phyloP scores from a whole-genome alignment of 805 yeast genomes.

The Candida nonsorbophila region DNA sequence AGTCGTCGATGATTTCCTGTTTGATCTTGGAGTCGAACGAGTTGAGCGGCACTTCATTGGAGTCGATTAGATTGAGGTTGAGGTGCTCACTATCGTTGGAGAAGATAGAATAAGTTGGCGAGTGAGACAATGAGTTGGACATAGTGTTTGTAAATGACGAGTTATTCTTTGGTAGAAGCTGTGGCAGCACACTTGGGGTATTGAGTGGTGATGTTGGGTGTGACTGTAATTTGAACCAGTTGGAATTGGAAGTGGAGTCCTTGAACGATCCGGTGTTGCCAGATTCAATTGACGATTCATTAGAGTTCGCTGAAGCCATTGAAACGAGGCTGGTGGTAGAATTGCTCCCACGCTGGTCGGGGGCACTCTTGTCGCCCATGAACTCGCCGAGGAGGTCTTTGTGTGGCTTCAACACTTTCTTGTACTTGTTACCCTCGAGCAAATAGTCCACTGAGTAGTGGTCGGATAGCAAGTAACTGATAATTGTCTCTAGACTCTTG shows the following conservation, averaged over 20 bases:
- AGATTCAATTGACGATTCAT: too few relatives aligned
- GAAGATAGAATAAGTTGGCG: constrained; percentile 11
- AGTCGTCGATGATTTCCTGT: constrained; percentile 1
- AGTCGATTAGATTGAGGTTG: constrained; percentile 7
- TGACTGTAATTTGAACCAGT: not conserved
- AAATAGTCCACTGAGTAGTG: constrained; percentile 15
- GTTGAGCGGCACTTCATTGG: constrained; percentile 7
- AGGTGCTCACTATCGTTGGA: constrained; percentile 7
- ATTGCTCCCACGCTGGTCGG: too few relatives aligned
- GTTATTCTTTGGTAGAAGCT: not conserved
- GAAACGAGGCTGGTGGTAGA: too few relatives aligned
- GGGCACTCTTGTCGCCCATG: too few relatives aligned
- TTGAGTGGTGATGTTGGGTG: not conserved
- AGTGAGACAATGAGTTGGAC: constrained; percentile 7
- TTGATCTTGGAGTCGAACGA: not conserved
- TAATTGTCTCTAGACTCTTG: constrained; percentile 21
- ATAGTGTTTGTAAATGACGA: constrained; percentile 1
- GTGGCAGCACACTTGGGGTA: not conserved
- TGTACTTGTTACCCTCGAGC: constrained; percentile 10
- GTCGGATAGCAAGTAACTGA: constrained; percentile 27
- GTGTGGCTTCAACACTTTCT: constrained; percentile 7
- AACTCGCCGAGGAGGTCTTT: not conserved
- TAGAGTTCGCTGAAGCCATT: too few relatives aligned
- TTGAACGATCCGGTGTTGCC: too few relatives aligned
- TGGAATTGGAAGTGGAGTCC: not conserved